Conservation (phyloP, 2,329 filamentous ascomycete genomes). For the Plenodomus tracheiphilus region DNA sequence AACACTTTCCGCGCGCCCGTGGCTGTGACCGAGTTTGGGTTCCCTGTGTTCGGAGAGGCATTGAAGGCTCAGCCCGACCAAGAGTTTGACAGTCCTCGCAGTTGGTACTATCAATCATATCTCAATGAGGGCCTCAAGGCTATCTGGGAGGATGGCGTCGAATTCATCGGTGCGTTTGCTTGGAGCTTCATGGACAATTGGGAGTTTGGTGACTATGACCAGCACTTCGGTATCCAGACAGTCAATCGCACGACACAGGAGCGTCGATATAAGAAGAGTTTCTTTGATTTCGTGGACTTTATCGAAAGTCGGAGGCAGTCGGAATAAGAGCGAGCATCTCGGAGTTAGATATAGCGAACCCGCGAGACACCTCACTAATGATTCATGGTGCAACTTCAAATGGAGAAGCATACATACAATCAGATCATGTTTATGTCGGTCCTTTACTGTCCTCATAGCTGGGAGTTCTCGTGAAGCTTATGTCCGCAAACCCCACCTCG, state of each 20-base stretch:
- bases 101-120: constrained; percentile 59
- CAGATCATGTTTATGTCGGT: no score
- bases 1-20: constrained; percentile 60
- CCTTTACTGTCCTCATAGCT: no score
- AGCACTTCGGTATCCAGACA: constrained; percentile 60
- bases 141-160: constrained; percentile 60
- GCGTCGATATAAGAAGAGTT: constrained; percentile 60
- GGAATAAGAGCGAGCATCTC: not conserved
- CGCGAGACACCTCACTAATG: not conserved
- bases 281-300: constrained; percentile 62
- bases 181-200: constrained; percentile 60
- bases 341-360: not conserved
- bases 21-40: constrained; percentile 61
- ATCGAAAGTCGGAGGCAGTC: constrained; percentile 37
- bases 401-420: not conserved
- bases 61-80: constrained; percentile 54
- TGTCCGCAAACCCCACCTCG: constrained; percentile 3
- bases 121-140: constrained; percentile 59
- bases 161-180: constrained; percentile 58
- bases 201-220: constrained; percentile 57
- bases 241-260: constrained; percentile 59
- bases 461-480: not conserved
- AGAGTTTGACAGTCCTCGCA: constrained; percentile 58
- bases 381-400: not conserved
- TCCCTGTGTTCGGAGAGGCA: constrained; percentile 56